A percentile compares a stretch with the other conserved stretches of the same genome.
Evolutionary conservation across 352 stramenopile genomes (phyloP).

Genomic region (Blastocystis hominis): DNA sequence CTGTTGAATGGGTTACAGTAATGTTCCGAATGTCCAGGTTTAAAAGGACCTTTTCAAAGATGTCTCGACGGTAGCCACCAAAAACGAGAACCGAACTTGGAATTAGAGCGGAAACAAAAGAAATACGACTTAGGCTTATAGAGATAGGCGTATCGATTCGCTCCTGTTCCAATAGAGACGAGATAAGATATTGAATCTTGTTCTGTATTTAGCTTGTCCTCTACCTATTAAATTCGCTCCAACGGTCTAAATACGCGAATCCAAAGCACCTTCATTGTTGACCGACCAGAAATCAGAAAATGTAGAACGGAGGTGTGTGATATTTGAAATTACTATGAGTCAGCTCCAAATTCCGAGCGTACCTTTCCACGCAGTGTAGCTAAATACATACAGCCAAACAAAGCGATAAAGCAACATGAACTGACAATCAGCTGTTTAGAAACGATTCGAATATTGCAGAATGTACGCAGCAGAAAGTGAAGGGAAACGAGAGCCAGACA

Average conservation of each 20-base stretch:
- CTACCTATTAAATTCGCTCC: neutral
- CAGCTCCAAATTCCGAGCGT: neutral
- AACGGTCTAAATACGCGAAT: neutral
- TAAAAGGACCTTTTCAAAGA: neutral
- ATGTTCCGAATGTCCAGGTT: neutral
- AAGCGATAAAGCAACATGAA: neutral
- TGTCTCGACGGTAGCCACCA: neutral
- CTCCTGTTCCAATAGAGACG: neutral
- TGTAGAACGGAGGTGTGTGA: neutral
- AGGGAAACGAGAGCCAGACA: neutral
- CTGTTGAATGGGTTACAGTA: neutral
- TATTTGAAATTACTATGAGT: neutral
- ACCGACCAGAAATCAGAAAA: neutral
- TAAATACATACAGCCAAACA: neutral
- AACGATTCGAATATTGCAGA: neutral
- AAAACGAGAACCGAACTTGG: neutral
- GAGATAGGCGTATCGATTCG: neutral
- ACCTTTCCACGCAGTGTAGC: neutral
- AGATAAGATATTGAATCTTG: neutral
- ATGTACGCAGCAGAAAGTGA: neutral
- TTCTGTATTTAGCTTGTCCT: neutral
- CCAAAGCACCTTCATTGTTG: neutral
- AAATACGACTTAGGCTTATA: neutral
- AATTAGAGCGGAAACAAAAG: neutral
- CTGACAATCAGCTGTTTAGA: neutral